phyloP scores from a whole-genome alignment of 2,329 filamentous ascomycete species.

The Cryphonectria nitschkei region DNA sequence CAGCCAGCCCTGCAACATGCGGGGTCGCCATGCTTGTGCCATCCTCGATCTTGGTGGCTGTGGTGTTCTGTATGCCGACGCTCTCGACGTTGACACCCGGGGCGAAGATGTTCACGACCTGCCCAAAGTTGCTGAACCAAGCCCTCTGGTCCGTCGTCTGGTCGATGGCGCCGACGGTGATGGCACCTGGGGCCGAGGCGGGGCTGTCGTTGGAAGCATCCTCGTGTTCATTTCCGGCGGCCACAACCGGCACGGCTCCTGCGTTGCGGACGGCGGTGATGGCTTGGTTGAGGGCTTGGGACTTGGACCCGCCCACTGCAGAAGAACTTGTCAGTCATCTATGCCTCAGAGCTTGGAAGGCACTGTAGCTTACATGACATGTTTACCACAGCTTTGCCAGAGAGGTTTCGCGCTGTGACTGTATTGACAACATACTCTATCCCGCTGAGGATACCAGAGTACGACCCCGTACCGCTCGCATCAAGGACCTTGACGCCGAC shows the following conservation, averaged over 20 bases:
- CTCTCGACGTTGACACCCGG: conserved; percentile 59
- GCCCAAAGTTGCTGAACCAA: conserved; percentile 63
- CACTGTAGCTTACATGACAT: conserved; percentile 50
- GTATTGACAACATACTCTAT: conserved; percentile 60
- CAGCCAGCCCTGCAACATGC: conserved; percentile 69
- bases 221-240: conserved; percentile 61
- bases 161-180: conserved; percentile 64
- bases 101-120: conserved; percentile 57
- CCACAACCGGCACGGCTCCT: conserved; percentile 61
- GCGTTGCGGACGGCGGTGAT: conserved; percentile 52
- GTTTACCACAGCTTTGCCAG: conserved; percentile 64
- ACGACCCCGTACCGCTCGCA: conserved; percentile 50
- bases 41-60: conserved; percentile 49
- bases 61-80: conserved; percentile 55
- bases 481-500: conserved; percentile 66
- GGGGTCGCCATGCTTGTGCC: conserved; percentile 69
- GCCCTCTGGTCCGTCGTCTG: conserved; percentile 52
- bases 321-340: background rate
- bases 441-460: conserved; percentile 59
- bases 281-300: conserved; percentile 57
- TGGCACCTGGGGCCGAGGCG: conserved; percentile 58
- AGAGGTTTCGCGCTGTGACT: conserved; percentile 44
- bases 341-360: background rate
- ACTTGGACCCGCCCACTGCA: conserved; percentile 52
- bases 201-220: conserved; percentile 57